phyloP scores from a whole-genome alignment of 305 asterid species.

The Withania somnifera region DNA sequence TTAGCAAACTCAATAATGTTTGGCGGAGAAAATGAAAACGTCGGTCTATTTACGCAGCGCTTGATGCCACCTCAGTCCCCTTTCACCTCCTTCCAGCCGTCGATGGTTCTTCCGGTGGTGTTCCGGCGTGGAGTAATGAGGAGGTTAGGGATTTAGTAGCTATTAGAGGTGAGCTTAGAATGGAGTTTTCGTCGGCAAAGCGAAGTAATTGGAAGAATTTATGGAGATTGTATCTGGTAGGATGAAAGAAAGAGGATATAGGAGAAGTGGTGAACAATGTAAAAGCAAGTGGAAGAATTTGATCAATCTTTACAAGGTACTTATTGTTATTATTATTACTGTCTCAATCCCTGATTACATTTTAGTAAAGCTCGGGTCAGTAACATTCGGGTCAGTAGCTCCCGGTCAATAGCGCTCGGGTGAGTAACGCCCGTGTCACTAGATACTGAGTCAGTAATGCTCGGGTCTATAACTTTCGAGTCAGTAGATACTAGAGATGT shows the following conservation, averaged over 20 bases:
- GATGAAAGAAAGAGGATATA: constrained; percentile 55
- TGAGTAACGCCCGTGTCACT: no score
- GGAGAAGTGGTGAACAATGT: constrained; percentile 64
- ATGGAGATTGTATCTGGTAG: constrained; percentile 52
- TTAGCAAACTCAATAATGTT: not conserved
- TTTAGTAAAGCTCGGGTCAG: no score
- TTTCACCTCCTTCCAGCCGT: not conserved
- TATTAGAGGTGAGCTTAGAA: constrained; percentile 48
- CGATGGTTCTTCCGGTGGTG: constrained; percentile 22
- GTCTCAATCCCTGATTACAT: no score
- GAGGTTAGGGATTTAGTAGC: constrained; percentile 62
- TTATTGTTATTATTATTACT: no score
- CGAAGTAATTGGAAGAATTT: constrained; percentile 17
- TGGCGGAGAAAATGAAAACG: constrained; percentile 1
- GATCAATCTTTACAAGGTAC: no score
- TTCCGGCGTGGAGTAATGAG: constrained; percentile 56
- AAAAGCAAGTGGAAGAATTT: constrained; percentile 72
- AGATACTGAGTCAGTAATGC: no score
- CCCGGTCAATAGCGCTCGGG: no score
- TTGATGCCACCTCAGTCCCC: no score
- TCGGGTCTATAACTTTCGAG: no score
- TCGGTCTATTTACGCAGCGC: not conserved
- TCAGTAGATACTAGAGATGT: no score
- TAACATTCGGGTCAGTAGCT: no score
- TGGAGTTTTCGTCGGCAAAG: constrained; percentile 1